Conservation (phyloP, 768 basidiomycete species). For the Lentinus tigrinus region DNA sequence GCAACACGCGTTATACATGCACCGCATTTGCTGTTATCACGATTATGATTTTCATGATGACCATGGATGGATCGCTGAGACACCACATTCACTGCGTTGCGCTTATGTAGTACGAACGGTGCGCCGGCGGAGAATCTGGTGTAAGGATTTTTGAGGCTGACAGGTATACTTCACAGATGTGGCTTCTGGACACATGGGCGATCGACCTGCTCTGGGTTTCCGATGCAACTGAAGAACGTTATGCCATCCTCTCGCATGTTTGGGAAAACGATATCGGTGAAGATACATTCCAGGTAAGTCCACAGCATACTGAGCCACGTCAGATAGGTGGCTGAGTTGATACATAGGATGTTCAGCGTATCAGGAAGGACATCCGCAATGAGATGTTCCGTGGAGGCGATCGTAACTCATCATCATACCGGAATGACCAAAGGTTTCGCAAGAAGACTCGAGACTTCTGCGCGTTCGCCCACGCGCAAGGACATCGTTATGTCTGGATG, state of each 20-base stretch:
- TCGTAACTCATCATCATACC: not conserved
- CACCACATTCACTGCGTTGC: no score
- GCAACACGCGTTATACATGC: no score
- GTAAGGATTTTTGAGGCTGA: no score
- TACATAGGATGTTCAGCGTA: not conserved
- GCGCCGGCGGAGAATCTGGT: no score
- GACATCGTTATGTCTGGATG: slow-evolving; percentile 2
- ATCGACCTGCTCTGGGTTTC: not conserved
- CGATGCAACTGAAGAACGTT: not conserved
- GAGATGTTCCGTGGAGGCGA: not conserved
- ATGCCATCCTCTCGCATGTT: slow-evolving; percentile 16
- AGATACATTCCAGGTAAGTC: slow-evolving; percentile 1
- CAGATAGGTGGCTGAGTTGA: not conserved
- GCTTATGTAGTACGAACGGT: no score
- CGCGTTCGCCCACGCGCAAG: not conserved
- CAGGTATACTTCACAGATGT: no score
- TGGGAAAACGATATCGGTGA: slow-evolving; percentile 1
- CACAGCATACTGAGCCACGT: not conserved
- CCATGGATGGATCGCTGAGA: no score
- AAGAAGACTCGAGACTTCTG: slow-evolving; percentile 4
- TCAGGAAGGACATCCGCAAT: not conserved
- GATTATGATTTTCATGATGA: no score
- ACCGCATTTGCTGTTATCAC: no score
- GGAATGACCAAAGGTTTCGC: not conserved
- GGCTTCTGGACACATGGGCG: not conserved